Evolutionary conservation across 2,329 filamentous ascomycete species (phyloP).

Genomic region (Aspergillaceae sp.): DNA sequence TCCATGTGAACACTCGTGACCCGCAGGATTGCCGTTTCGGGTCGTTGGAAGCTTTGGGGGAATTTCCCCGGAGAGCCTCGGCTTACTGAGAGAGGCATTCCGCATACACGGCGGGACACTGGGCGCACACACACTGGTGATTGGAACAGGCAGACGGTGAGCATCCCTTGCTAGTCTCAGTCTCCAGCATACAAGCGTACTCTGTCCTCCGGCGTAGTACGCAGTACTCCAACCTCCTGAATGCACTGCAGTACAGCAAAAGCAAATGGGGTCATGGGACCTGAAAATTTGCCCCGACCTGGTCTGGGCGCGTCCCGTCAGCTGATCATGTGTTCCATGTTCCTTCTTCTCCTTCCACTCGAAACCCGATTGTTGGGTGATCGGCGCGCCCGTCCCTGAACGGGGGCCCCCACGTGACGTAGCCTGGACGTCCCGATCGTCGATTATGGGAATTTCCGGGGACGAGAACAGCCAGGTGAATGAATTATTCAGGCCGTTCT

Average conservation of each 20-base stretch:
- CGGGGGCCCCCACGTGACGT: constrained; percentile 5
- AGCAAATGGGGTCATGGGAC: not conserved
- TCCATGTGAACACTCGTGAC: not conserved
- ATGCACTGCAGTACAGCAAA: not conserved
- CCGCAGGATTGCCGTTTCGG: not conserved
- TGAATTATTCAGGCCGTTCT: no score
- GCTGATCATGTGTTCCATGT: not conserved
- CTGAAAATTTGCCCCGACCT: constrained; percentile 3
- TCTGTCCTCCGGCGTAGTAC: no score
- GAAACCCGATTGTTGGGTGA: constrained; percentile 1
- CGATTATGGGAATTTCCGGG: no score
- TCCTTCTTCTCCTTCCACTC: no score
- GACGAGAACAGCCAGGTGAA: no score
- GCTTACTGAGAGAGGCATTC: not conserved
- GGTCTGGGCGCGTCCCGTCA: not conserved
- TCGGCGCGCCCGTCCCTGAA: not conserved
- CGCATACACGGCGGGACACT: not conserved
- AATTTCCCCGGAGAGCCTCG: not conserved
- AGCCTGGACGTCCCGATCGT: constrained; percentile 2
- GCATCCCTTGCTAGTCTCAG: no score
- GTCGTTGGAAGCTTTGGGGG: not conserved
- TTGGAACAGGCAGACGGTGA: no score
- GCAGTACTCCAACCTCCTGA: not conserved
- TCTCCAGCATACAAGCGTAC: no score
- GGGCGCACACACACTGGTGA: no score